Evolutionary conservation across 164 flowering plant genomes (phyloP), one percentile per base, ranked within the genome.

Genomic region (Dillenia turbinata): DNA sequence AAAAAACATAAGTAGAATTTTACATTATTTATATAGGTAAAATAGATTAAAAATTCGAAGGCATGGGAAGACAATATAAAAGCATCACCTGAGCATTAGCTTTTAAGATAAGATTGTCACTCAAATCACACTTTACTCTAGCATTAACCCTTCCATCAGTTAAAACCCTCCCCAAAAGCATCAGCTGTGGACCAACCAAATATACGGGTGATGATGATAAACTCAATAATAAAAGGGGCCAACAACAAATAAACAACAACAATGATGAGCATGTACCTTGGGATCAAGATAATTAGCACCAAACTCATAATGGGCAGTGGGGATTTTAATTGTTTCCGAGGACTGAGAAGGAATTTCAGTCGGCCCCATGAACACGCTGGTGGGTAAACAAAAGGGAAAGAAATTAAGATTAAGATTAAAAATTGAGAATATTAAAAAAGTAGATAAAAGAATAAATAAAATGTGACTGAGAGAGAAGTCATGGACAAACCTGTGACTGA

Each of bases 251-350:
- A 33, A 33, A 33, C 40, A 33, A 33, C 40, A 33, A 33, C 40
- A 33, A 33, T 5, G 40, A 33, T 33, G 6, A 33, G 40, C 40
- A 33, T 33, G 40, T 57, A 87, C 98, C 89, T 81, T 85, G 66
- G 96, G 98, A 78, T 91, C 96, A 22, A 94, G 64, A 67, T 75
- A 94, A 71, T 91, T 91, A 33, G 97, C 97, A 53, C 98, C 98
- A 63, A 94, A 94, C 69, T 94, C 97, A 77, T 94, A 94, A 59
- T 87, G 76, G 26, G 97, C 79, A 49, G 91, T 83, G 24, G 98
- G 93, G 55, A 94, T 78, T 79, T 94, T 94, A 55, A 94, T 85
- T 13, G 84, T 73, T 61, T 94, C 98, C 4, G 91, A 2, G 49
- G 86, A 78, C 68, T 93, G 98, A 49, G 92, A 83, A 62, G 98